Evolutionary conservation across 108 stramenopile species (phyloP).

Genomic region (Stephanodiscus triporus): DNA sequence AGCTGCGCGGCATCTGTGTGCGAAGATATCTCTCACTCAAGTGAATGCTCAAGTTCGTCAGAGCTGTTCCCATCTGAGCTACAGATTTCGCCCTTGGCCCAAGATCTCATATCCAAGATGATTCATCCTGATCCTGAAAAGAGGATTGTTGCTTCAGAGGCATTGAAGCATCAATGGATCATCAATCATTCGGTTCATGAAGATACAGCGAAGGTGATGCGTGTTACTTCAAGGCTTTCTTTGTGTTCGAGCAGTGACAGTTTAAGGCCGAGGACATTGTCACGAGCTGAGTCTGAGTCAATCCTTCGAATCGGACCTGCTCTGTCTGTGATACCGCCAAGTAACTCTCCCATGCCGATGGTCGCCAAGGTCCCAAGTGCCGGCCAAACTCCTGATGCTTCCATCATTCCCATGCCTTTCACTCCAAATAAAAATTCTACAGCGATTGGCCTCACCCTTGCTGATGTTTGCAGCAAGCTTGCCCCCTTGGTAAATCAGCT

Average conservation of each 20-base stretch:
- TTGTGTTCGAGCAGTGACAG: conserved; percentile 3
- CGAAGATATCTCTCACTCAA: conserved; percentile 36
- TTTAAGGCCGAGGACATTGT: conserved; percentile 25
- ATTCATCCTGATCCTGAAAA: conserved; percentile 63
- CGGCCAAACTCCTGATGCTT: conserved; percentile 1
- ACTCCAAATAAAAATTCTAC: neutral
- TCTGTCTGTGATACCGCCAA: conserved; percentile 29
- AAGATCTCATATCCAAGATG: conserved; percentile 73
- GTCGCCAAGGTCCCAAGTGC: neutral
- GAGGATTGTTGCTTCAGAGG: conserved; percentile 67
- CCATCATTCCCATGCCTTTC: conserved; percentile 8
- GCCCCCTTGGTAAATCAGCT: conserved; percentile 25
- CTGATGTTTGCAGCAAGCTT: conserved; percentile 49
- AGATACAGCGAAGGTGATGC: conserved; percentile 11
- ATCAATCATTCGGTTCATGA: conserved; percentile 18
- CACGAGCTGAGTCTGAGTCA: conserved; percentile 17
- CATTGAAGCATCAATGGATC: conserved; percentile 74
- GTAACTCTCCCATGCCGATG: conserved; percentile 35
- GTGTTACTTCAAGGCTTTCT: conserved; percentile 12
- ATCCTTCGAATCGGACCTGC: conserved; percentile 34
- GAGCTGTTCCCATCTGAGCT: conserved; percentile 62
- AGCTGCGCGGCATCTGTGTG: conserved; percentile 32
- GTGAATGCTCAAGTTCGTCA: conserved; percentile 23
- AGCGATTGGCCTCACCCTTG: conserved; percentile 36
- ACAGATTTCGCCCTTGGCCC: conserved; percentile 76